phyloP scores from a whole-genome alignment of 2,329 filamentous ascomycete genomes.

The Drechslera avenae region DNA sequence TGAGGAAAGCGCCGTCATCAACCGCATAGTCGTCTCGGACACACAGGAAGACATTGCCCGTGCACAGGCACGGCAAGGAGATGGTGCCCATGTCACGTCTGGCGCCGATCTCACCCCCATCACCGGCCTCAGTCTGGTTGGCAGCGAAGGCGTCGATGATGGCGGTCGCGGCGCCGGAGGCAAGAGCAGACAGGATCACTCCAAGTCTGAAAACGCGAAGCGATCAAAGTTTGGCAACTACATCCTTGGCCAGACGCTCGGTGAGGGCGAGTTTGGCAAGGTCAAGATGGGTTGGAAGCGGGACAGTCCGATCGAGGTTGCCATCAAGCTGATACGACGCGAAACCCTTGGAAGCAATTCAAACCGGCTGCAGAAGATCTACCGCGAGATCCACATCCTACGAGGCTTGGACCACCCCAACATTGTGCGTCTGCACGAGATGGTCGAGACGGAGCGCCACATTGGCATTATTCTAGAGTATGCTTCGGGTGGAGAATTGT shows the following conservation, averaged over 20 bases:
- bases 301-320: constrained; percentile 88
- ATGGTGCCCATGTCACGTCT: constrained; percentile 57
- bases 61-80: constrained; percentile 70
- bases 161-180: constrained; percentile 51
- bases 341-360: constrained; percentile 89
- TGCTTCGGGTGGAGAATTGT: constrained; percentile 94
- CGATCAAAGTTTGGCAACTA: constrained; percentile 93
- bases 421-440: constrained; percentile 95
- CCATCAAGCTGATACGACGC: constrained; percentile 95
- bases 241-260: constrained; percentile 91
- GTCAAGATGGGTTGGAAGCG: constrained; percentile 99
- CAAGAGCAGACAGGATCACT: constrained; percentile 64
- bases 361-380: constrained; percentile 90
- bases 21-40: constrained; percentile 75
- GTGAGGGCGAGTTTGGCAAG: constrained; percentile 98
- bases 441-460: constrained; percentile 96
- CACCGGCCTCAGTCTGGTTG: constrained; percentile 56
- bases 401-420: constrained; percentile 89
- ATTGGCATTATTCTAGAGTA: constrained; percentile 99
- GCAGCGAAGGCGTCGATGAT: constrained; percentile 58
- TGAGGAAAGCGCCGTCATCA: constrained; percentile 80
- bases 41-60: constrained; percentile 74
- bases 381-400: constrained; percentile 93
- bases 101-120: constrained; percentile 53
- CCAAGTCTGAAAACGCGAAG: constrained; percentile 62